A percentile compares a stretch with the other conserved stretches of the same genome.
Conservation (phyloP, 768 basidiomycete genomes). For the Favolaschia claudopus region DNA sequence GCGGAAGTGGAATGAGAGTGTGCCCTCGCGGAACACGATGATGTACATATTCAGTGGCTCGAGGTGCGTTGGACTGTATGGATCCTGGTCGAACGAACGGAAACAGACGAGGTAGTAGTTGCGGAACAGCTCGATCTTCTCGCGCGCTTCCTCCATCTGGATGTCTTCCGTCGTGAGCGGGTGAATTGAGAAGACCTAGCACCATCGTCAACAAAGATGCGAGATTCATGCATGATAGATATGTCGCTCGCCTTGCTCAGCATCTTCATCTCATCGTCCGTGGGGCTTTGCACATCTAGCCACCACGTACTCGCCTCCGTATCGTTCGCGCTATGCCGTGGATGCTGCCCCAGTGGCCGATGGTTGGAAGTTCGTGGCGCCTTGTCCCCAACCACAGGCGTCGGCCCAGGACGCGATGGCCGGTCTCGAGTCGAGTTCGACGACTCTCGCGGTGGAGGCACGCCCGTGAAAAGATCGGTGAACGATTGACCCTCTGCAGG, state of each 20-base stretch:
- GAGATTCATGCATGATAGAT: slow-evolving; percentile 3
- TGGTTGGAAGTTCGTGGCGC: slow-evolving; percentile 9
- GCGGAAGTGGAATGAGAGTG: slow-evolving; percentile 97
- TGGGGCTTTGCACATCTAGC: slow-evolving; percentile 92
- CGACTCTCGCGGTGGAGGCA: slow-evolving; percentile 34
- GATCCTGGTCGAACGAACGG: slow-evolving; percentile 98
- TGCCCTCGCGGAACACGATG: slow-evolving; percentile 97
- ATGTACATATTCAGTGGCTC: slow-evolving; percentile 99
- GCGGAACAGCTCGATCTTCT: slow-evolving; percentile 99
- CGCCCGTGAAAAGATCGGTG: slow-evolving; percentile 83
- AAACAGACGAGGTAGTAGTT: slow-evolving; percentile 99
- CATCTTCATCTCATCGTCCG: slow-evolving; percentile 98
- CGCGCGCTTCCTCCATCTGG: slow-evolving; percentile 98
- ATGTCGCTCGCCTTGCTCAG: slow-evolving; percentile 76
- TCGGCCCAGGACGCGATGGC: slow-evolving; percentile 23
- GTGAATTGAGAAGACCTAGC: slow-evolving; percentile 93
- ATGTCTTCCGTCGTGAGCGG: slow-evolving; percentile 99
- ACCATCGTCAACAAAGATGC: slow-evolving; percentile 11
- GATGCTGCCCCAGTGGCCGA: slow-evolving; percentile 9
- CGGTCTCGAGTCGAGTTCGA: slow-evolving; percentile 20
- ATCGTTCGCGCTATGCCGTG: slow-evolving; percentile 37
- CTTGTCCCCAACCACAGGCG: slow-evolving; percentile 17
- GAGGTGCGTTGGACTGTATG: slow-evolving; percentile 94
- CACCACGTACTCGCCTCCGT: slow-evolving; percentile 92
- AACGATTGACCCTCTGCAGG: slow-evolving; percentile 95